Percentiles rank a stretch among this genome's conserved stretches.
These are phyloP conservation scores for Ogataea trehalophila DNA, from an alignment of 805 yeast genomes.

Conservation along the genomic window DNA sequence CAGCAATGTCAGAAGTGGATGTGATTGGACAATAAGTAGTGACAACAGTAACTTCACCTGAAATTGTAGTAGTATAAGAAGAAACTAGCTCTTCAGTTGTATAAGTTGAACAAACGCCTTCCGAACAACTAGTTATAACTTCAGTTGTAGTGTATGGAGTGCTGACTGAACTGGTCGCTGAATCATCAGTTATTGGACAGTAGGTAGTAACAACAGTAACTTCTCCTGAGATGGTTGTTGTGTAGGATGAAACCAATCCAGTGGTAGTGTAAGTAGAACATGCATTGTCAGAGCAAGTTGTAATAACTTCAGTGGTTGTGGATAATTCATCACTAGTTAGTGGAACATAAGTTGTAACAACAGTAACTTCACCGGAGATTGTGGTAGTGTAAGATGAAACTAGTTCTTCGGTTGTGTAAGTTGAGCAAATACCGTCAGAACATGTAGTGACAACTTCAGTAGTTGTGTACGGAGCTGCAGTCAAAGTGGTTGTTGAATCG, in stretches of 20 bases:
- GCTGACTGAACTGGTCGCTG: constrained; percentile 6
- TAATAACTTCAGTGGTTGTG: constrained; percentile 10
- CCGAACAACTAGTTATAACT: constrained; percentile 17
- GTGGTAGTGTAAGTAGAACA: constrained; percentile 10
- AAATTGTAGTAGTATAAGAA: constrained; percentile 20
- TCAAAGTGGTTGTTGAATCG: constrained; percentile 4
- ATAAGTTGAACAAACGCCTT: constrained; percentile 13
- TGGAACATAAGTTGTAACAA: constrained; percentile 18
- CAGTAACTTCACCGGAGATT: constrained; percentile 16
- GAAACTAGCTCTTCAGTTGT: constrained; percentile 17
- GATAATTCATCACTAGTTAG: constrained; percentile 6
- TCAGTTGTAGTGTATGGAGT: constrained; percentile 10
- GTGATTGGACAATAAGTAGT: constrained; percentile 18
- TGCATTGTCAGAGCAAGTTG: constrained; percentile 4
- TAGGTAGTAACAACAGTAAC: constrained; percentile 21
- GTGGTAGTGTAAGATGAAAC: constrained; percentile 23
- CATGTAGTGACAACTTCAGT: constrained; percentile 18
- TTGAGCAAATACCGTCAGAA: constrained; percentile 16
- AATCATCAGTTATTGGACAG: constrained; percentile 12
- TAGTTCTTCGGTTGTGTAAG: constrained; percentile 9
- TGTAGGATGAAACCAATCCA: constrained; percentile 11
- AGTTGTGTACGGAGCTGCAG: constrained; percentile 5
- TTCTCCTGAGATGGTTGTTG: constrained; percentile 13
- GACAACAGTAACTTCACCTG: constrained; percentile 18
- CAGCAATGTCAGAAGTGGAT: constrained; percentile 3